Evolutionary conservation across 768 basidiomycete species (phyloP), one percentile per base, ranked within the genome.

Genomic region (Clavulina sp.): DNA sequence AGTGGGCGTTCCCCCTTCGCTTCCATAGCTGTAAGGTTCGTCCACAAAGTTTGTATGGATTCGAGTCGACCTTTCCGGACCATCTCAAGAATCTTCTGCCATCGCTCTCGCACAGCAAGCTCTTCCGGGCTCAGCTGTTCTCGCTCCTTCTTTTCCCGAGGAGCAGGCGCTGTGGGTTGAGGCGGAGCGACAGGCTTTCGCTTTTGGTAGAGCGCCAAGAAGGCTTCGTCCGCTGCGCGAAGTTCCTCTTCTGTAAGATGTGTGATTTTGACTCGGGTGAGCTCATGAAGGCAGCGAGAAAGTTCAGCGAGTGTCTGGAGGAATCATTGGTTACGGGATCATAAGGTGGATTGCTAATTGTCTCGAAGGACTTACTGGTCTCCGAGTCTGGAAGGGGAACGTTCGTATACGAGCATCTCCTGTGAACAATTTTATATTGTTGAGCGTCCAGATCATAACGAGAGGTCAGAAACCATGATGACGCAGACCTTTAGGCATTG

Each of bases 321-420:
- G 19, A 28, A 7, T 9, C 43, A 3, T 7, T 24, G 19, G 49
- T 2, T 36, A 49, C 9, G 24, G 54, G 19, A 41, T 33, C 43
- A 43, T 9, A 19, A 38, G 34, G 19, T 9, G 34, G 34, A 9
- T 33, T 36, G 31, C 46, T 30, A 19, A 31, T 31, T 33, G 21
- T 4, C 5, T 48, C 7, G 19, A 36, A 26, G 19, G n/a, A 70
- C 84, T 53, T 65, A 91, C 89, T 13, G 95, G 93, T 57, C 95
- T 74, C 36, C 92, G 80, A 1, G 95, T 99, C 3, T 91, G 92
- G 66, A 99, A 99, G 0, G 92, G 91, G 65, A 93, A 97, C 0
- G 81, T 84, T 41, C 91, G 75, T 29, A 97, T 65, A 33, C 92
- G 74, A 30, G 75, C 75, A 56, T 97, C 93, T 29, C 66, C 69